Conservation (phyloP, 345 rosid species). For the Arabidopsis arenosa region DNA sequence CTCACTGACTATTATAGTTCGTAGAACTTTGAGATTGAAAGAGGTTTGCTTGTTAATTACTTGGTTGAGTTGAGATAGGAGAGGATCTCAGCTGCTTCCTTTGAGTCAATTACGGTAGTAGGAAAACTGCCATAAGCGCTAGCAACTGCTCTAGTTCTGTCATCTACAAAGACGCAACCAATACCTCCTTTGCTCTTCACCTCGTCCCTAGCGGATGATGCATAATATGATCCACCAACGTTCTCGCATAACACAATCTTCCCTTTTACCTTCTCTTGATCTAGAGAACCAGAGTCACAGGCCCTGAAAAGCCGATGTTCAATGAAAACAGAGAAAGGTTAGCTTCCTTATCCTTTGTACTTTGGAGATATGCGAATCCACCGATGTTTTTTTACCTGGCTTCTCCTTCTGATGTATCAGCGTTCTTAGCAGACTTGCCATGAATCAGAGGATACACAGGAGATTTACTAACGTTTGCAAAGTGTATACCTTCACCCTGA, state of each 20-base stretch:
- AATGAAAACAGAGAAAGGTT: neutral
- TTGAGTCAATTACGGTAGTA: constrained; percentile 53
- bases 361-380: no score
- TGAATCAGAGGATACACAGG: constrained; percentile 64
- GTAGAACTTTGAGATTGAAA: neutral
- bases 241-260: constrained; percentile 71
- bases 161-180: constrained; percentile 62
- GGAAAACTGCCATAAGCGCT: constrained; percentile 57
- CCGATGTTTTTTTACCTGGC: constrained; percentile 54
- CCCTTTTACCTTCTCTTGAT: constrained; percentile 57
- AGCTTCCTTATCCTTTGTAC: neutral
- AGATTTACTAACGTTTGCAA: constrained; percentile 53
- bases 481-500: constrained; percentile 84
- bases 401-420: constrained; percentile 42
- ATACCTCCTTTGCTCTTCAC: constrained; percentile 61
- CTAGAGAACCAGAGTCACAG: constrained; percentile 56
- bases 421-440: constrained; percentile 61
- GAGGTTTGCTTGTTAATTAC: constrained; percentile 42
- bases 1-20: neutral
- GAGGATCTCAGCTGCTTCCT: constrained; percentile 55
- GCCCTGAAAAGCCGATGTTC: constrained; percentile 47
- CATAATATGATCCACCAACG: constrained; percentile 34
- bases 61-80: constrained; percentile 72
- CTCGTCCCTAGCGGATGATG: constrained; percentile 42
- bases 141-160: constrained; percentile 52